Evolutionary conservation across 345 rosid species (phyloP), one percentile per base, ranked within the genome.

Genomic region (Gossypium arboreum): DNA sequence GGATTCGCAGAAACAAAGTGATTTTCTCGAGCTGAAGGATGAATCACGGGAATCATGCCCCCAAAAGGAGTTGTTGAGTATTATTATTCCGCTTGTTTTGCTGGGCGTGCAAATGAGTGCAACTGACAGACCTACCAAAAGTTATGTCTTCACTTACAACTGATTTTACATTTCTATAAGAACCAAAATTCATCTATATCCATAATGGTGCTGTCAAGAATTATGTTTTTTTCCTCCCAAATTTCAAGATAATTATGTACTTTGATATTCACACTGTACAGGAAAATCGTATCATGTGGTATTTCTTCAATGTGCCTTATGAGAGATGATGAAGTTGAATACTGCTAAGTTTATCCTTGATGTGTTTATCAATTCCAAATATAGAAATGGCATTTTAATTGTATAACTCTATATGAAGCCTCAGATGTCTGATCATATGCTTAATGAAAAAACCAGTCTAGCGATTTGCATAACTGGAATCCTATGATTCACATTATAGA

Each of bases 1-100:
- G 88, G 82, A 82, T 41, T 74, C 74, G 17, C 83, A 86, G 86
- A 74, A 79, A 45, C 50, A 45, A 45, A 2, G 58, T 60, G 27
- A 5, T 34, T 34, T 43, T 51, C 22, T n/a, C 0, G 44, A 16
- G 2, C 50, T 79, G 7, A 20, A 64, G 25, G 79, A 78, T 48
- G 25, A 8, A 70, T 74, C 7, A 0, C 2, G 9, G 29, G 69
- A 16, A 45, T 45, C 73, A 4, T 22, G 69, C 20, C 47, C 44
- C 17, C 47, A 34, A 13, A 44, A 25, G 2, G 79, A 78, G 61
- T 20, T 78, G 29, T 15, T 24, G 11, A 63, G 54, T 34, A 34
- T 34, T 34, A 34, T 34, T 73, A 74, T 29, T 0, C 80, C 62
- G 25, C 13, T 68, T 1, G 50, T 11, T 45, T 45, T 45, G 50